A percentile compares a stretch with the other conserved stretches of the same genome.
Conservation (phyloP, 371 early-diverging fungal species). For the Saksenaea vasiformis region DNA sequence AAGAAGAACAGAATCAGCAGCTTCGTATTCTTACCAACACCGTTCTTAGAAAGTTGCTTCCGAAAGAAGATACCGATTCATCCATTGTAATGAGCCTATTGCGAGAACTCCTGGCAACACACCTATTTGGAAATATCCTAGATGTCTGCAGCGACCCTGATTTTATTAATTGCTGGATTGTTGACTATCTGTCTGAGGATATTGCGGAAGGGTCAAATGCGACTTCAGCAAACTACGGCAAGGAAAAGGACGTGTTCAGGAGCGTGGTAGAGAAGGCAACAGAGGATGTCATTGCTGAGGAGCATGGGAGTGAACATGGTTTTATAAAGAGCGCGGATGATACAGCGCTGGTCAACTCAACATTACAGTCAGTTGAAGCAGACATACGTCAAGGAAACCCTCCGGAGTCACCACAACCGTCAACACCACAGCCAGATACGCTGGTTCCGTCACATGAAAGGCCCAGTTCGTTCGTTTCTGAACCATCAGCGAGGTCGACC, state of each 20-base stretch:
- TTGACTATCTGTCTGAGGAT: constrained; percentile 35
- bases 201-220: constrained; percentile 1
- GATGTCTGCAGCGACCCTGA: constrained; percentile 46
- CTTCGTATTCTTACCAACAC: constrained; percentile 33
- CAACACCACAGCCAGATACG: neutral
- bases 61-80: constrained; percentile 32
- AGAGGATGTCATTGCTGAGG: constrained; percentile 28
- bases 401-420: neutral
- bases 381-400: neutral
- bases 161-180: constrained; percentile 42
- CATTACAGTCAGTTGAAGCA: neutral
- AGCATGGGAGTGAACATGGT: neutral
- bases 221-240: neutral
- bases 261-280: constrained; percentile 30
- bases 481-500: neutral
- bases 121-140: constrained; percentile 38
- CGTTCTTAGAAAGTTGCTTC: constrained; percentile 37
- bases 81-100: constrained; percentile 32
- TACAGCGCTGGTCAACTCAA: neutral
- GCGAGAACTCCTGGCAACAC: constrained; percentile 38
- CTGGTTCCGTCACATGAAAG: neutral
- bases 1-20: constrained; percentile 43
- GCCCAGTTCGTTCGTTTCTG: neutral
- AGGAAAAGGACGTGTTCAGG: constrained; percentile 16
- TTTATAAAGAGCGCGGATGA: neutral